Conservation (phyloP, 2,329 filamentous ascomycete genomes). For the Pseudogymnoascus sp. region DNA sequence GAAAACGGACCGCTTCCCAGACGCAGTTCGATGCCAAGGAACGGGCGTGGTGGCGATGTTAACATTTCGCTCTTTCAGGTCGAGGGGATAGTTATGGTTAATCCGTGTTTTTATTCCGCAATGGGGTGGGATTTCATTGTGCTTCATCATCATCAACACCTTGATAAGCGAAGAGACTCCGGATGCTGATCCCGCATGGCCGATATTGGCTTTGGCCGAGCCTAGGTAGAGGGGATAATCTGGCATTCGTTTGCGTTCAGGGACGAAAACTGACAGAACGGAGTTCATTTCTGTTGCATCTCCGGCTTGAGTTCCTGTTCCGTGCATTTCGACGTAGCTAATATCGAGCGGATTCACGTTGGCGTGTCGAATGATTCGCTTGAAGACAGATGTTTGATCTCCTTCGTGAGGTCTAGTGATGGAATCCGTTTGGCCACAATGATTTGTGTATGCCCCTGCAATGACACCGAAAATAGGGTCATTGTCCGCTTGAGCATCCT, state of each 20-base stretch:
- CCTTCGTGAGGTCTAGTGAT: slow-evolving; percentile 74
- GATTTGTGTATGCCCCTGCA: slow-evolving; percentile 65
- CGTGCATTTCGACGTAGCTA: slow-evolving; percentile 79
- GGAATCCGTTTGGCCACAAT: slow-evolving; percentile 69
- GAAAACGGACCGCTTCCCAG: slow-evolving; percentile 31
- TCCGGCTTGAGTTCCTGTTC: slow-evolving; percentile 74
- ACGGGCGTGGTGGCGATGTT: slow-evolving; percentile 18
- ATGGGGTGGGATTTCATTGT: slow-evolving; percentile 22
- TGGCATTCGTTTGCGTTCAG: slow-evolving; percentile 33
- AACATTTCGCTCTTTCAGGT: slow-evolving; percentile 29
- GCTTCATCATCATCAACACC: slow-evolving; percentile 24
- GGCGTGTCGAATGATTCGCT: slow-evolving; percentile 48
- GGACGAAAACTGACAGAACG: neutral
- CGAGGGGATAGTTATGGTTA: slow-evolving; percentile 22
- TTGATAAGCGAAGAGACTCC: slow-evolving; percentile 24
- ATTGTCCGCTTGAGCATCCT: slow-evolving; percentile 38
- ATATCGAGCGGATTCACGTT: slow-evolving; percentile 70
- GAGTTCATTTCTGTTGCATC: slow-evolving; percentile 67
- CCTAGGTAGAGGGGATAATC: slow-evolving; percentile 46
- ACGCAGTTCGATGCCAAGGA: slow-evolving; percentile 28
- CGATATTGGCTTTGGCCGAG: slow-evolving; percentile 18
- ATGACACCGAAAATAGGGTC: slow-evolving; percentile 45
- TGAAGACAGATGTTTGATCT: slow-evolving; percentile 63
- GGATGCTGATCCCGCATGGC: slow-evolving; percentile 22
- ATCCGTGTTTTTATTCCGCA: slow-evolving; percentile 27